Conservation (phyloP, 257 asterid genomes). For the Anisodus acutangulus region DNA sequence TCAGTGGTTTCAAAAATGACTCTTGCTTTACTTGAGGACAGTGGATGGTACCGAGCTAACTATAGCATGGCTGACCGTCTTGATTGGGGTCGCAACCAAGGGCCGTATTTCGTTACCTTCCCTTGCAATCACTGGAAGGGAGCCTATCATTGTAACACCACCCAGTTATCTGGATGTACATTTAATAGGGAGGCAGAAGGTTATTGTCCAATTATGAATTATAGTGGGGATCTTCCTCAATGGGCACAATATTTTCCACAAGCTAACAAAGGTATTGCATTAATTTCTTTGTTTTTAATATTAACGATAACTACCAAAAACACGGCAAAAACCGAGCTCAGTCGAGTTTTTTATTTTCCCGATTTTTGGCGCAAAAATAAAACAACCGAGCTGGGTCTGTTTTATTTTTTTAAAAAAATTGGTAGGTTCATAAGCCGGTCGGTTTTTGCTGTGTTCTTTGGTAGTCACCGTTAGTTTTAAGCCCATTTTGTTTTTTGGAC, state of each 20-base stretch:
- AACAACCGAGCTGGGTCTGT: too few species aligned
- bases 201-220: conserved; percentile 87
- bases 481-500: too few species aligned
- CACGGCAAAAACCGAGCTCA: too few species aligned
- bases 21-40: conserved; percentile 91
- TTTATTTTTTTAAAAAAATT: too few species aligned
- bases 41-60: conserved; percentile 96
- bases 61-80: conserved; percentile 92
- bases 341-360: too few species aligned
- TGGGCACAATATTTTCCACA: conserved; percentile 96
- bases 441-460: too few species aligned
- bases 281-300: conserved; percentile 30
- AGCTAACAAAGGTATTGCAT: conserved; percentile 70
- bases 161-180: conserved; percentile 92
- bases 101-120: conserved; percentile 77
- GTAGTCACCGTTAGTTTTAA: too few species aligned
- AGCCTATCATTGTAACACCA: conserved; percentile 89
- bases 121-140: conserved; percentile 94
- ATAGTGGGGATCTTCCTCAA: conserved; percentile 91
- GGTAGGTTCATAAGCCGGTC: too few species aligned
- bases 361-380: too few species aligned
- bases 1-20: conserved; percentile 97
- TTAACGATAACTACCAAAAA: too few species aligned
- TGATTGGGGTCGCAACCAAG: conserved; percentile 95
- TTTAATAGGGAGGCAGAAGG: conserved; percentile 97